Evolutionary conservation across 306 rosid genomes (phyloP), one percentile per base, ranked within the genome.

Genomic region (Cajanus cajan): DNA sequence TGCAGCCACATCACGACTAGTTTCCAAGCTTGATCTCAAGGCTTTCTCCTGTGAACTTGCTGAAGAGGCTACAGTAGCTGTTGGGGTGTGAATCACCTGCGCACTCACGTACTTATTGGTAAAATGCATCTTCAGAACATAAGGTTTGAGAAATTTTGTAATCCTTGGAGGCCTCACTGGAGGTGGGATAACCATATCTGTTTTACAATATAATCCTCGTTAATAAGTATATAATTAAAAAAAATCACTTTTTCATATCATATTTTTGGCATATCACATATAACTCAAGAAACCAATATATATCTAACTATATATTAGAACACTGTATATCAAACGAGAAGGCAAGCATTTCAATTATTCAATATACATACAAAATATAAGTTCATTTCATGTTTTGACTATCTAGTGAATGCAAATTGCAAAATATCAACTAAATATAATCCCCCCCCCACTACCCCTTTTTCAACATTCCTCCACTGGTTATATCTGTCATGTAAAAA

Each of bases 11-110:
- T 91, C 97, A 0, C 92, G 83, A 2, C 65, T 86, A 14, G 84
- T 78, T 67, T 87, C 98, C 97, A 92, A 70, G 80, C 87, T 85
- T 39, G 84, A 72, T 62, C 90, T 86, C 71, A 92, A 77, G 28
- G 84, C 87, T 81, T 90, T 95, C 79, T 95, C 98, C 40, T 92
- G 95, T 3, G 94, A 90, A 77, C 98, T 91, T 51, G 97, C 94
- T 28, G 92, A 85, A 58, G 90, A 86, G 37, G 98, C 96, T 21
- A 91, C 92, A 0, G 94, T 91, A 51, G 98, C 98, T 4, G 97
- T 90, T 77, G 94, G 92, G 4, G 88, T 70, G 72, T 95, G 97
- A 82, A 91, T 65, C 68, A 95, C 98, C 86, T 90, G 95, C 4
- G 90, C 95, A 58, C 84, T 90, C 73, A 92, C 97, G 36, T 33